These are phyloP conservation scores for Thymus mandschuricus DNA, from an alignment of 257 asterid species.

Conservation along the genomic window DNA sequence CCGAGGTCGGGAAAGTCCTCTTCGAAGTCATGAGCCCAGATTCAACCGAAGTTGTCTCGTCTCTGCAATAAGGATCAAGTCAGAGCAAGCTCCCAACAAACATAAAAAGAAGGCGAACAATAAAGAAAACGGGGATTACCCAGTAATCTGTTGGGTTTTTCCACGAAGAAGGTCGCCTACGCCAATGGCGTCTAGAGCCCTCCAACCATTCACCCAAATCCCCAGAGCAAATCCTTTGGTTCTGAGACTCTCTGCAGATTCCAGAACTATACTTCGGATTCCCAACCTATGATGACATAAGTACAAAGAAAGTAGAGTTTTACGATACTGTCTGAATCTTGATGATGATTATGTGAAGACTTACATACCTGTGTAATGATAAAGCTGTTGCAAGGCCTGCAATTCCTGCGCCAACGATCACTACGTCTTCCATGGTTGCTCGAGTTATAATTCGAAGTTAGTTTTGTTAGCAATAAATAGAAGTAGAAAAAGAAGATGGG, in stretches of 20 bases:
- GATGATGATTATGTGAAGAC: background rate
- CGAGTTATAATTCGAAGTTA: background rate
- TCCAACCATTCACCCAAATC: constrained; percentile 23
- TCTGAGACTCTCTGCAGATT: constrained; percentile 9
- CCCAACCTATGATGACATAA: constrained; percentile 5
- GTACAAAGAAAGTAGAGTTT: background rate
- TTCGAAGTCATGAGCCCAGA: background rate
- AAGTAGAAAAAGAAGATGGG: constrained; percentile 4
- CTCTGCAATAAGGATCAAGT: background rate
- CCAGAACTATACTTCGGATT: constrained; percentile 13
- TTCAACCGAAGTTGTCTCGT: background rate
- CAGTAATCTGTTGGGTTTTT: background rate
- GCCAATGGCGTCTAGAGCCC: constrained; percentile 22
- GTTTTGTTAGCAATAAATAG: background rate
- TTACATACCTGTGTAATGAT: constrained; percentile 17
- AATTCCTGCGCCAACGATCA: constrained; percentile 23
- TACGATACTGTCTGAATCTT: background rate
- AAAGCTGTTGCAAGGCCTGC: constrained; percentile 25
- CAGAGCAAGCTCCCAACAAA: background rate
- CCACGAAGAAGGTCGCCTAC: constrained; percentile 16
- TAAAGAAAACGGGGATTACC: background rate
- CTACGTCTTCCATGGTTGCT: constrained; percentile 10
- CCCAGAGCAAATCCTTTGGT: constrained; percentile 15
- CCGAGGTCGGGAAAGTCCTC: background rate
- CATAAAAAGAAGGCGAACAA: background rate